Base-by-base conservation (phyloP, 495 filamentous ascomycete species). In the Aspergillus cavernicola region DNA sequence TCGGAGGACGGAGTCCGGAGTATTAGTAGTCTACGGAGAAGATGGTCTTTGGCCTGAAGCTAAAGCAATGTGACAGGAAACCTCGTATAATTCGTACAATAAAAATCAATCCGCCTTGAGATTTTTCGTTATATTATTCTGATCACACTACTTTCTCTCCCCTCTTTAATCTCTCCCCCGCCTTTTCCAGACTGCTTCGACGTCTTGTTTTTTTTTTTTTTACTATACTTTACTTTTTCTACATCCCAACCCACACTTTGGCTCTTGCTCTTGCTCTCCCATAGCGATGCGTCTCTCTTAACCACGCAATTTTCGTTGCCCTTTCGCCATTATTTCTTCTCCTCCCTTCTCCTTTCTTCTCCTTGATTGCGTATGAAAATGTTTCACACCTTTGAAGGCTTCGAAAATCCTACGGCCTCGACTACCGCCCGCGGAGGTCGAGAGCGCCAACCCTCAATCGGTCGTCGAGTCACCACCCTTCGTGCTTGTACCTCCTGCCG, bases 401-500 rank as follows among this genome's bases (percentile, higher is more conserved):
- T 70, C 32, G 67, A 71, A 35, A 73, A 70, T 41, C 69, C 70
- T 0, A 29, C 50, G 13, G 52, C 52, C 55, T 37, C 66, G 24
- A 66, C 62, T 13, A 54, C 64, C 35, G 57, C 58, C 45, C 62
- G 63, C 24, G 63, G 61, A 35, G 63, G 66, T 19, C 60, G 44
- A 15, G 66, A 73, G 43, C 66, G 70, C 2, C 70, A 68, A 16
- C 65, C 63, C n/a, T 73, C 70, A 0, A 60, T 71, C 23, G 62
- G 67, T 33, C 65, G 71, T 6, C 65, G 71, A 35, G 66, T 71
- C 23, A 72, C 71, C 7, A 74, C 69, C 7, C 57, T 72, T 19
- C 72, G 67, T 11, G 74, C 74, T 20, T 77, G 74, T 52, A 73
- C 72, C 20, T 73, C 68, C 16, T 77, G 74, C 54, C 64, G 73